Base-by-base conservation (phyloP, 1,284 basidiomycete genomes). In the Termitomyces sp. region DNA sequence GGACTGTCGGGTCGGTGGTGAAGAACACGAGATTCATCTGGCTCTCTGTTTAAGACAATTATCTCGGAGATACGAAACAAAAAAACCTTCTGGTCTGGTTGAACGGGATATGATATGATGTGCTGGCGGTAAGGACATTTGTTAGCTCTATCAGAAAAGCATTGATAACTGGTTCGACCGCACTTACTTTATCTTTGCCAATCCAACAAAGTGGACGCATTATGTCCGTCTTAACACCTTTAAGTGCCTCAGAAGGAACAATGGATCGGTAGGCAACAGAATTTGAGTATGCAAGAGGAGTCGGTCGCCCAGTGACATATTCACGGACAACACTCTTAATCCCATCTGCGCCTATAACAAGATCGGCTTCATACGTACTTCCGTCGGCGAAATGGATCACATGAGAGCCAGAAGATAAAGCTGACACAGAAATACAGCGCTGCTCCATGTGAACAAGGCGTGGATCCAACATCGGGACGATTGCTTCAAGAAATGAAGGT, bases 21-120 rank as follows among this genome's bases (percentile, higher is more conserved):
- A 83, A 83, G 0, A 75, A 74, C 12, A 83, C 80, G 5, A 85
- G 62, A 62, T 84, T 85, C 50, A 83, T 73, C 76, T 80, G 42
- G 13, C 45, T 21, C 19, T 15, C 8, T 12, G 15, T 19, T 13
- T 2, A 9, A 30, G 2, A 10, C 17, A 21, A 44, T 2, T 30
- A 8, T 9, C n/a, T 15, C 2, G 39, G 39, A 45, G 1, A 30
- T 47, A 26, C 44, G 31, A 19, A 53, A 8, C 50, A 50, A 7
- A 49, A 28, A 51, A 52, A 80, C 79, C n/a, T 73, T 65, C 48
- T 67, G 65, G n/a, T 70, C 67, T 8, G 67, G 67, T 61, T 76
- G 71, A 54, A 87, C 80, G 0, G 81, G 79, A 63, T 81, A 83
- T 2, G 76, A 74, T 49, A 84, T 78, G 33, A 84, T 66, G 63